Base-by-base conservation (phyloP, 768 basidiomycete species). In the Leccinum pellstonianum region DNA sequence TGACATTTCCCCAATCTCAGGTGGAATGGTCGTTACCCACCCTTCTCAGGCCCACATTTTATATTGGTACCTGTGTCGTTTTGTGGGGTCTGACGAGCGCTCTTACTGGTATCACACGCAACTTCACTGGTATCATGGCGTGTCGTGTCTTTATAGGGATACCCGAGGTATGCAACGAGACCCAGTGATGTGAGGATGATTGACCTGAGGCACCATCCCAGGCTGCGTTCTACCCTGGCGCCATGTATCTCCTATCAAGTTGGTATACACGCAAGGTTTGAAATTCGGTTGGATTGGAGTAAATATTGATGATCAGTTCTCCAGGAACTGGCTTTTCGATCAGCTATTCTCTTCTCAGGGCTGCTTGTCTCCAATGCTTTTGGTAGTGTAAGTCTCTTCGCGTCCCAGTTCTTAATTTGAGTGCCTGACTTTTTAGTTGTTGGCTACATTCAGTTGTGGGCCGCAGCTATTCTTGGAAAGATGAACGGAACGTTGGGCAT, bases 401-500 rank as follows among this genome's bases (percentile, higher is more conserved):
- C 41, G 9, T 41, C 31, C 35, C 4, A 3, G 27, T 21, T 23
- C 27, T 21, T 25, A 46, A 14, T 46, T 35, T 33, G n/a, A 4
- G 29, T 52, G 23, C 25, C 17, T 49, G 9, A 51, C 19, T 53
- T 47, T 2, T 41, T 41, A 2, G 2, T 43, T 19, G n/a, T 11
- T 43, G n/a, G 15, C 25, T 10, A 3, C 5, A 1, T 17, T 11
- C 59, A 88, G 84, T 71, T 90, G 12, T 84, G 90, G 70, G 89
- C 88, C 37, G 88, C 89, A 21, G 89, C 85, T 10, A 86, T 91
- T 57, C 78, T 91, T 19, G 76, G 79, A 0, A 80, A 79, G 50
- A 87, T 91, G 87, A 81, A 91, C 56, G 88, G 86, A 2, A 79
- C 76, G 54, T 75, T 81, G 25, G 87, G 88, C 1, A 85, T 88